Evolutionary conservation across 805 yeast genomes (phyloP), one percentile per base, ranked within the genome.

Genomic region (Torulaspora gathmanii): DNA sequence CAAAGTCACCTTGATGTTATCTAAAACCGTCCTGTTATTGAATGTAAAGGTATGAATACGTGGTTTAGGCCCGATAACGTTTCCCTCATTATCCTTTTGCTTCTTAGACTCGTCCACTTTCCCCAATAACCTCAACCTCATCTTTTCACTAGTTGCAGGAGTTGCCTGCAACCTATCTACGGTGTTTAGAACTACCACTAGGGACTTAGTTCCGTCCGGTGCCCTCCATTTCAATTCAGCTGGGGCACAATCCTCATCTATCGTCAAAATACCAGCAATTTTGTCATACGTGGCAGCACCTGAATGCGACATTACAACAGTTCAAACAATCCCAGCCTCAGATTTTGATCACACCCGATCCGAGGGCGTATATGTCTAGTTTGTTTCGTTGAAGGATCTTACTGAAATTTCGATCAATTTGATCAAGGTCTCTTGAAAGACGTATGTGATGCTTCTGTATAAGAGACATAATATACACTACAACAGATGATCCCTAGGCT

Each of bases 21-120:
- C 87, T 87, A 89, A 84, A 6, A 85, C 83, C 15, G 79, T 78
- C 40, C 93, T 70, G 57, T 79, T 83, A 45, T 78, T 80, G 65
- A 88, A 86, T 1, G 83, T 72, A 50, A 89, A 79, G 33, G 76
- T 64, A 20, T 69, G 68, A 1, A 60, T 64, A 5, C 47, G 50
- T n/a, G 60, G 55, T 30, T 56, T 57, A 1, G 61, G 51, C 4
- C 42, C 20, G 3, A 53, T 47, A 26, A 53, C 64, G 51, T 59
- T 57, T n/a, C 63, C 64, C 27, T 56, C 63, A 34, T 53, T 54
- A 34, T 55, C 64, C 9, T 63, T 58, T 22, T 49, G 49, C 40
- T 60, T 60, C 42, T 63, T 61, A 10, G 53, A 39, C 4, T 58
- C 75, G 1, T 63, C 59, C 1, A 61, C 63, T 31, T 70, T 71